These are phyloP conservation scores for Escovopsis weberi DNA, from an alignment of 2,329 filamentous ascomycete species.

Conservation along the genomic window DNA sequence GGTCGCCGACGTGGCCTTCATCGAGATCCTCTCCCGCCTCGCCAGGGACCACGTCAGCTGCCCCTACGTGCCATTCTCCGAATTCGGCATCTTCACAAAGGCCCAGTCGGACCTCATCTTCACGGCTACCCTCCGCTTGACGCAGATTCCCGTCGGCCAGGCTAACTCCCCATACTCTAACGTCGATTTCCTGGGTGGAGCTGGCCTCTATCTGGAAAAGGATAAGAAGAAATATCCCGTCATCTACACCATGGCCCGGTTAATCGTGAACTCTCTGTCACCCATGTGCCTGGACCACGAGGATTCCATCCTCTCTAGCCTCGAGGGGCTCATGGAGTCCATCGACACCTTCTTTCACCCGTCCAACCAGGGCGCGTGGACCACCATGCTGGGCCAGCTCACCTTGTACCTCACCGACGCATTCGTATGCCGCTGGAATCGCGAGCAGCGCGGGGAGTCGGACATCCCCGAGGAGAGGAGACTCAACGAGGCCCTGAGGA, in stretches of 20 bases:
- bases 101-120: conserved; percentile 90
- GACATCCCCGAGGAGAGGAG: conserved; percentile 67
- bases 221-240: conserved; percentile 88
- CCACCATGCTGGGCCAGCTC: conserved; percentile 74
- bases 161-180: conserved; percentile 83
- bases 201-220: conserved; percentile 77
- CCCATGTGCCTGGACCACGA: conserved; percentile 64
- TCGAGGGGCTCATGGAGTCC: conserved; percentile 86
- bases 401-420: conserved; percentile 89
- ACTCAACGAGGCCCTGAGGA: conserved; percentile 69
- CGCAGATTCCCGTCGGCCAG: conserved; percentile 94
- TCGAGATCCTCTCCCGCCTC: conserved; percentile 80
- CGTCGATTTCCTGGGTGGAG: conserved; percentile 69
- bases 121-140: conserved; percentile 72
- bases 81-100: conserved; percentile 81
- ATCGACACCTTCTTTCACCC: conserved; percentile 98
- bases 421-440: conserved; percentile 95
- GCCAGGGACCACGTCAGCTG: conserved; percentile 70
- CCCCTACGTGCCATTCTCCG: conserved; percentile 61
- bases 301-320: conserved; percentile 65
- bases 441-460: conserved; percentile 84
- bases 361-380: conserved; percentile 89
- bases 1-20: conserved; percentile 69
- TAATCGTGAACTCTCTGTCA: conserved; percentile 86
- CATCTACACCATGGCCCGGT: conserved; percentile 80